Conservation (phyloP, 495 filamentous ascomycete species). For the Penicilliopsis zonata region DNA sequence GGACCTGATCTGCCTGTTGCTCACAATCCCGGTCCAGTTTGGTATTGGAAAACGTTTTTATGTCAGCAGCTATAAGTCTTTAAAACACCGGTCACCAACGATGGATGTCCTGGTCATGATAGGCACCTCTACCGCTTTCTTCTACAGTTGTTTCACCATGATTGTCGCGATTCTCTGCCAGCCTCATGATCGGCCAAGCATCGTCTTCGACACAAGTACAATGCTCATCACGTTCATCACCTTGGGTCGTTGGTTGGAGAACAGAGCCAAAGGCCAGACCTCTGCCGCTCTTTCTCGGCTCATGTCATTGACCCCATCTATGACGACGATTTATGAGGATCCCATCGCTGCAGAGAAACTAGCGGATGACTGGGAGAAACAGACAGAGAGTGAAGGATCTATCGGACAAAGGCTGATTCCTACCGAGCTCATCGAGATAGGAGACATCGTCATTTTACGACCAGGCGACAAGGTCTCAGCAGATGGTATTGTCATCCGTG, state of each 20-base stretch:
- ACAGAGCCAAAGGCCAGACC: slow-evolving; percentile 91
- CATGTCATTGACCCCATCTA: slow-evolving; percentile 91
- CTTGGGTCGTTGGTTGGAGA: slow-evolving; percentile 85
- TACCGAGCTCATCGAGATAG: slow-evolving; percentile 89
- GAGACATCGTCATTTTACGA: slow-evolving; percentile 83
- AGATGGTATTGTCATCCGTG: slow-evolving; percentile 75
- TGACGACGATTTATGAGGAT: slow-evolving; percentile 97
- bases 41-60: slow-evolving; percentile 94
- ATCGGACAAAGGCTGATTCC: slow-evolving; percentile 71
- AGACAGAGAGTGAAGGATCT: slow-evolving; percentile 31
- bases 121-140: slow-evolving; percentile 94
- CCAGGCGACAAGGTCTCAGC: slow-evolving; percentile 96
- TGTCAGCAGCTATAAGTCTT: slow-evolving; percentile 73
- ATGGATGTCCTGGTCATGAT: slow-evolving; percentile 97
- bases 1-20: slow-evolving; percentile 65
- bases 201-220: slow-evolving; percentile 93
- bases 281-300: slow-evolving; percentile 88
- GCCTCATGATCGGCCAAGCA: slow-evolving; percentile 66
- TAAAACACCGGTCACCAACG: slow-evolving; percentile 81
- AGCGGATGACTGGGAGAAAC: slow-evolving; percentile 56
- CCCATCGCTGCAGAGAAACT: slow-evolving; percentile 87
- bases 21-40: slow-evolving; percentile 93
- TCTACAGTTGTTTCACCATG: slow-evolving; percentile 91
- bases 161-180: slow-evolving; percentile 55
- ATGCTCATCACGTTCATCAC: slow-evolving; percentile 98